A percentile compares a stretch with the other conserved stretches of the same genome.
These are phyloP conservation scores for Quercus parvula DNA, from an alignment of 306 rosid species.

Conservation along the genomic window DNA sequence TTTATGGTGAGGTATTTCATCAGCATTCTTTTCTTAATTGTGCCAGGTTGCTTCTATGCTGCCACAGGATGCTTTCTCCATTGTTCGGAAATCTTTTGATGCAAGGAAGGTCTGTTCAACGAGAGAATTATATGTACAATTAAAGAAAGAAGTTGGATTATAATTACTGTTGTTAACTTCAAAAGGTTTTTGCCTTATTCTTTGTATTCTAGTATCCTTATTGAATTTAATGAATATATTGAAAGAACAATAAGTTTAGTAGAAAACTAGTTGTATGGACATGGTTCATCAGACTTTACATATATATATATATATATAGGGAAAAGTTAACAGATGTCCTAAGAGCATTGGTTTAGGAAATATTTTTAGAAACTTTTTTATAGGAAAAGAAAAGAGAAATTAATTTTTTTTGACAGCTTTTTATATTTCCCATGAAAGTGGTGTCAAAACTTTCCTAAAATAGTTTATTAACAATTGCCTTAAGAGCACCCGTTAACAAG, in stretches of 20 bases:
- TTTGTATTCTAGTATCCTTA: background rate
- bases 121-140: background rate
- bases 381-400: too few relatives aligned
- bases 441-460: too few relatives aligned
- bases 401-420: too few relatives aligned
- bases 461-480: too few relatives aligned
- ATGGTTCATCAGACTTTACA: too few relatives aligned
- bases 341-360: too few relatives aligned
- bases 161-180: background rate
- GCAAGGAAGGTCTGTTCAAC: constrained; percentile 76
- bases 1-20: background rate
- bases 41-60: constrained; percentile 79
- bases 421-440: too few relatives aligned
- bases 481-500: too few relatives aligned
- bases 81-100: constrained; percentile 92
- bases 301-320: too few relatives aligned
- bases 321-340: too few relatives aligned
- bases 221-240: background rate
- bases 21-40: background rate
- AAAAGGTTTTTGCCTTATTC: background rate
- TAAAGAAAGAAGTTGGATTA: background rate
- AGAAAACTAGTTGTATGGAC: background rate
- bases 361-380: too few relatives aligned
- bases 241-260: background rate
- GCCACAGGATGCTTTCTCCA: constrained; percentile 74